Evolutionary conservation across 441 rosid species (phyloP).

Genomic region (Jatropha podagrica): DNA sequence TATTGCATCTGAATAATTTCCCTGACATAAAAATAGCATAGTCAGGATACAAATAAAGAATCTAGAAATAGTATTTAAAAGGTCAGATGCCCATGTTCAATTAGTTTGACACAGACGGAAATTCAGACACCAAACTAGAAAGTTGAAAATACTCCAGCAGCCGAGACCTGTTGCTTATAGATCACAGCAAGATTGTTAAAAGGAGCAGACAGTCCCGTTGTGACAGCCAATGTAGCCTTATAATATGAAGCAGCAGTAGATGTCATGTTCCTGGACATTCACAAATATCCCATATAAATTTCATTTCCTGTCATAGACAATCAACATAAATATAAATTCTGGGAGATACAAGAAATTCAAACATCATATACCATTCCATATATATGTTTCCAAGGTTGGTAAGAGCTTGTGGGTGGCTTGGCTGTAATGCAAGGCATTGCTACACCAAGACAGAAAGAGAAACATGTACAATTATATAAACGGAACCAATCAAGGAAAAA

Average conservation of each 20-base stretch:
- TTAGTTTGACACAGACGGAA: background rate
- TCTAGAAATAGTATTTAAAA: background rate
- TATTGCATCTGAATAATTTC: constrained; percentile 94
- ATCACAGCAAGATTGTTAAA: constrained; percentile 96
- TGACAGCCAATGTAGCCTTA: constrained; percentile 88
- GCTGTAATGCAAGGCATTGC: constrained; percentile 96
- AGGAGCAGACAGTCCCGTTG: constrained; percentile 97
- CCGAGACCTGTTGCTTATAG: constrained; percentile 89
- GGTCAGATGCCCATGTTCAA: background rate
- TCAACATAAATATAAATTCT: background rate
- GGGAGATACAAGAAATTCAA: constrained; percentile 9
- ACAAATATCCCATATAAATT: constrained; percentile 18
- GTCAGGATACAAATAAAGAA: constrained; percentile 3
- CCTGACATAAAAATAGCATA: constrained; percentile 43
- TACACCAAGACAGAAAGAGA: constrained; percentile 36
- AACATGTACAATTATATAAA: constrained; percentile 1
- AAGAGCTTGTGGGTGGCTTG: constrained; percentile 96
- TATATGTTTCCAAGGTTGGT: constrained; percentile 97
- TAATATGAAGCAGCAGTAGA: constrained; percentile 84
- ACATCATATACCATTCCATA: constrained; percentile 85
- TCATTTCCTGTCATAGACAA: background rate
- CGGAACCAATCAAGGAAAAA: background rate
- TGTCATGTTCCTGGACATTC: constrained; percentile 70
- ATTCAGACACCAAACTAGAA: background rate
- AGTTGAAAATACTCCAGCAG: background rate